Percentiles rank a stretch among this genome's conserved stretches.
Conservation (phyloP, 139 green algal genomes). For the Tetradesmus lagerheimii region DNA sequence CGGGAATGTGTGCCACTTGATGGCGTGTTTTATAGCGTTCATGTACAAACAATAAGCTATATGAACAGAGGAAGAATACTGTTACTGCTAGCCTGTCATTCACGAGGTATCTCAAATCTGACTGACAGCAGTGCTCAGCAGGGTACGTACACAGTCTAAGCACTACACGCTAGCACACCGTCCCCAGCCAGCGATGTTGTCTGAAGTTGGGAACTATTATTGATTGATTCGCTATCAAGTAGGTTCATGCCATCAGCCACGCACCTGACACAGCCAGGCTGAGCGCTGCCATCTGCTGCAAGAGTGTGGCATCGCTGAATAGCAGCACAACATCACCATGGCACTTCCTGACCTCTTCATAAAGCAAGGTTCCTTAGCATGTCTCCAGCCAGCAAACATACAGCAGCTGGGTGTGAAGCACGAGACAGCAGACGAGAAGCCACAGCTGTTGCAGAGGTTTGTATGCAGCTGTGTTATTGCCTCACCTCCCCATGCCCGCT, state of each 20-base stretch:
- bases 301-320: not conserved
- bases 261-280: not conserved
- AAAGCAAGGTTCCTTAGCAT: not conserved
- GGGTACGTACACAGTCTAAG: not conserved
- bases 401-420: not conserved
- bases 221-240: too few relatives aligned
- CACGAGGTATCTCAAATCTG: not conserved
- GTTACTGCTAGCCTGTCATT: not conserved
- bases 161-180: not conserved
- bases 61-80: not conserved
- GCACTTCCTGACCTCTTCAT: slow-evolving; percentile 13
- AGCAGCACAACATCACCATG: not conserved
- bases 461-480: not conserved
- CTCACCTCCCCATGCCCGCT: not conserved
- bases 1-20: not conserved
- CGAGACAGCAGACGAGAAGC: slow-evolving; percentile 12
- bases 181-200: too few relatives aligned
- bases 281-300: not conserved
- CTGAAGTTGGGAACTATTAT: too few relatives aligned
- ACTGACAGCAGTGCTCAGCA: not conserved
- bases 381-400: not conserved
- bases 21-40: not conserved
- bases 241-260: not conserved
- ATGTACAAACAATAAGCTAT: too few relatives aligned
- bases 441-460: slow-evolving; percentile 29